Evolutionary conservation across 805 yeast species (phyloP).

Genomic region (Candida railenensis): DNA sequence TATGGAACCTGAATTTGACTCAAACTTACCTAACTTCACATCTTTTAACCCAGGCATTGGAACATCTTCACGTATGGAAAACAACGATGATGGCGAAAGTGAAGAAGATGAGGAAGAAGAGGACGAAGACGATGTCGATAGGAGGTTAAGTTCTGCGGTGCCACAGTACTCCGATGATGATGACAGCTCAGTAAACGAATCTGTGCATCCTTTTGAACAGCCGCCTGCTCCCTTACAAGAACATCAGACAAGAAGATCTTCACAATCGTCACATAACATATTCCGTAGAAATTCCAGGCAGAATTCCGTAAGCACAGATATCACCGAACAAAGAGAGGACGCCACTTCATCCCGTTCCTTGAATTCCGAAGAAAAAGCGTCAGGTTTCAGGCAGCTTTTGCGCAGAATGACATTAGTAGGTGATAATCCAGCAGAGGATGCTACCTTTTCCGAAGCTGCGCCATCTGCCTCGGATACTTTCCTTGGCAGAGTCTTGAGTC

Average conservation of each 20-base stretch:
- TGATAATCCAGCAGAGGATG: slow-evolving; percentile 8
- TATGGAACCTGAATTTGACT: slow-evolving; percentile 6
- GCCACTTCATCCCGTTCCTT: slow-evolving; percentile 7
- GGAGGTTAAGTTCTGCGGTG: neutral
- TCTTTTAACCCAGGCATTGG: neutral
- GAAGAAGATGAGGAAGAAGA: slow-evolving; percentile 12
- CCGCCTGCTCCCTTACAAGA: neutral
- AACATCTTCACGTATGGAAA: neutral
- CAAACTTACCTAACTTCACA: slow-evolving; percentile 22
- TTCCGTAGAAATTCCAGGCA: neutral
- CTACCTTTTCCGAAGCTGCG: slow-evolving; percentile 11
- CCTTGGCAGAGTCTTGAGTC: slow-evolving; percentile 34
- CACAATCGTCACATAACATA: neutral
- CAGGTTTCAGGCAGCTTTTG: slow-evolving; percentile 27
- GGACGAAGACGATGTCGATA: slow-evolving; percentile 10
- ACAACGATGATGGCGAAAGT: slow-evolving; percentile 5
- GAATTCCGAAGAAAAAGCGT: slow-evolving; percentile 9
- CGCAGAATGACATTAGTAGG: slow-evolving; percentile 31
- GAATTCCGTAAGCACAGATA: slow-evolving; percentile 16
- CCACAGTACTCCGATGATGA: slow-evolving; percentile 11
- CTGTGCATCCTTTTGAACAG: neutral
- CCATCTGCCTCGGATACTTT: slow-evolving; percentile 36
- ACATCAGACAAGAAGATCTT: neutral
- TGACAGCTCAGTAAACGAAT: neutral
- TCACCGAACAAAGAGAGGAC: slow-evolving; percentile 19